Percentiles rank a stretch among this genome's conserved stretches.
phyloP scores from a whole-genome alignment of 2,329 filamentous ascomycete species.

The Neonectria neomacrospora region DNA sequence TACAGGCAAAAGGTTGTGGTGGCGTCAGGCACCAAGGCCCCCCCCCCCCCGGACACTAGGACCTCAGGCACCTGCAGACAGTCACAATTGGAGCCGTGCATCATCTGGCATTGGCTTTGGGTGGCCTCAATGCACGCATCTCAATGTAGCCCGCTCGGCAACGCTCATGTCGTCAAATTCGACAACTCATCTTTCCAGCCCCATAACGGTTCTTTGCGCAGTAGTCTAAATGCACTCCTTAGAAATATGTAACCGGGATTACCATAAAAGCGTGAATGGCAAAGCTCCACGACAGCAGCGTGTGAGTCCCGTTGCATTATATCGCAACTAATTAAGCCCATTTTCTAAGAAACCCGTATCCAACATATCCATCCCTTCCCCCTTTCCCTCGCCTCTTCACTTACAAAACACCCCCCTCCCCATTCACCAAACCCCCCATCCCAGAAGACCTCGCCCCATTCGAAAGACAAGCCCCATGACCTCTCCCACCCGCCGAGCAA shows the following conservation, averaged over 20 bases:
- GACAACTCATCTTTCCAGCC: background rate
- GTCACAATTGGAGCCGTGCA: background rate
- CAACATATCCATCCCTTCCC: background rate
- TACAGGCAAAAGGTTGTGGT: background rate
- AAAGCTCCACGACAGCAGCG: background rate
- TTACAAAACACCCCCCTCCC: background rate
- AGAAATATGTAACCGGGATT: background rate
- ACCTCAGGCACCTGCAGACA: background rate
- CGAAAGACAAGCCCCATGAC: background rate
- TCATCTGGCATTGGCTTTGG: background rate
- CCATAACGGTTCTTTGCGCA: background rate
- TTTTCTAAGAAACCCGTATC: background rate
- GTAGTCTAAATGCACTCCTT: background rate
- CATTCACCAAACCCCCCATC: background rate
- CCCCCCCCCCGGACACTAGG: background rate
- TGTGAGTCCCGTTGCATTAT: background rate
- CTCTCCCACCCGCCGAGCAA: background rate
- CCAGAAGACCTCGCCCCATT: slow-evolving; percentile 1
- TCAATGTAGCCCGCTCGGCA: background rate
- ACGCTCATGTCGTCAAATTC: background rate
- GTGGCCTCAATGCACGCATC: background rate
- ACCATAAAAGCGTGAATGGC: background rate
- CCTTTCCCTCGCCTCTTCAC: background rate
- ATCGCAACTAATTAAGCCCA: background rate
- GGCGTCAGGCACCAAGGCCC: background rate